Conservation (phyloP, 164 flowering plant genomes). For the Vitis labrusca region DNA sequence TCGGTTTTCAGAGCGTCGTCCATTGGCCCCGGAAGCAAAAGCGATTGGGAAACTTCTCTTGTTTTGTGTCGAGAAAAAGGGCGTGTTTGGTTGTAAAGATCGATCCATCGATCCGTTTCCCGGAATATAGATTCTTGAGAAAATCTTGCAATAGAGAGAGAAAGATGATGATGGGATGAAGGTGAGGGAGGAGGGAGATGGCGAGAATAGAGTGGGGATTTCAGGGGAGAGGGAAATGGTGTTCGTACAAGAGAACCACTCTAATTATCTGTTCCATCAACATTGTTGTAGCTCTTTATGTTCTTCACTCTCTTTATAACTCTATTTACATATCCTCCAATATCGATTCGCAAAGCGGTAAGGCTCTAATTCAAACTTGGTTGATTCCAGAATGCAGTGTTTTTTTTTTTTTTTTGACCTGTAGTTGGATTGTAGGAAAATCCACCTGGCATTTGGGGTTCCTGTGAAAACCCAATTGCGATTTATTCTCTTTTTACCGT, state of each 20-base stretch:
- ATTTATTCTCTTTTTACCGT: not conserved
- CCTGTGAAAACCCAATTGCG: not conserved
- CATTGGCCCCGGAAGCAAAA: not conserved
- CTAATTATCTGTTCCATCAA: constrained; percentile 71
- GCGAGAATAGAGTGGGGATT: constrained; percentile 54
- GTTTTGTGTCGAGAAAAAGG: not conserved
- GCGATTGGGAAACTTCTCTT: not conserved
- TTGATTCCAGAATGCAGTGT: too few relatives aligned
- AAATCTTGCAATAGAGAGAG: not conserved
- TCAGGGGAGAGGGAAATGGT: constrained; percentile 41
- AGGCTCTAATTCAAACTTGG: not conserved
- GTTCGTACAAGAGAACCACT: constrained; percentile 74
- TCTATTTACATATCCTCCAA: constrained; percentile 58
- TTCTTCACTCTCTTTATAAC: constrained; percentile 67
- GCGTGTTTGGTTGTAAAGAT: too few relatives aligned
- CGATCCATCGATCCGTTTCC: not conserved
- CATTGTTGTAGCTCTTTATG: constrained; percentile 76
- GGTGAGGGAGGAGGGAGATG: constrained; percentile 39
- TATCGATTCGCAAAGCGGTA: constrained; percentile 25
- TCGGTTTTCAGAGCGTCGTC: too few relatives aligned
- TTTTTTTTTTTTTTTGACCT: constrained; percentile 1
- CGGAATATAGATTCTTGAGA: too few relatives aligned
- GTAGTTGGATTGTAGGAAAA: not conserved
- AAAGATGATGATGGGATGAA: constrained; percentile 42
- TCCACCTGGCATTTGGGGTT: constrained; percentile 2